Evolutionary conservation across 495 filamentous ascomycete species (phyloP).

Genomic region (Talaromyces liani): DNA sequence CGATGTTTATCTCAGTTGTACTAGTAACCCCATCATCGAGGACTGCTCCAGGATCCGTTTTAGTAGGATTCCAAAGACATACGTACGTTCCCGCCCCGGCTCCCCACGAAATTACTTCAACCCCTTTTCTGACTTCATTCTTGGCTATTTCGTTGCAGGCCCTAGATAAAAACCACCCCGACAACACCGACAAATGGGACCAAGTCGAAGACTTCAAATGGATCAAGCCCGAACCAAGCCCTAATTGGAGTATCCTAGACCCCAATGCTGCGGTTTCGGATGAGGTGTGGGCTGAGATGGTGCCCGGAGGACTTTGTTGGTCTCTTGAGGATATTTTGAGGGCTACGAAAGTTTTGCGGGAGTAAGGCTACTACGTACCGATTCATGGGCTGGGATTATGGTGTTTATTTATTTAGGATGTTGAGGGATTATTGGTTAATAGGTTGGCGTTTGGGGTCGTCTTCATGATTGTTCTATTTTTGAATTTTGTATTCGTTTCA

Average conservation of each 20-base stretch:
- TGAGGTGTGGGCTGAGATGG: conserved; percentile 62
- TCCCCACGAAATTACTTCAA: no score
- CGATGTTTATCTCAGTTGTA: conserved; percentile 73
- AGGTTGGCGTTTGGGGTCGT: background rate
- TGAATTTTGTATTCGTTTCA: background rate
- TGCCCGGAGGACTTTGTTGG: conserved; percentile 54
- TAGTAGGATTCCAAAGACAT: conserved; percentile 58
- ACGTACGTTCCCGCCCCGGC: no score
- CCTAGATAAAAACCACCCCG: conserved; percentile 28
- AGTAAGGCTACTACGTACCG: conserved; percentile 8
- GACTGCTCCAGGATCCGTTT: conserved; percentile 75
- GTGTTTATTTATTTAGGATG: background rate
- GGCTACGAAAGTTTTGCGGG: conserved; percentile 41
- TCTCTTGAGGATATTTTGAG: conserved; percentile 62
- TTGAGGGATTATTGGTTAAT: background rate
- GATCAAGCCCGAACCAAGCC: conserved; percentile 78
- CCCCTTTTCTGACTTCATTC: background rate
- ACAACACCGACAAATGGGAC: conserved; percentile 63
- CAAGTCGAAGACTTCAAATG: conserved; percentile 97
- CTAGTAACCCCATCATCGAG: conserved; percentile 88
- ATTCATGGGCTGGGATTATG: background rate
- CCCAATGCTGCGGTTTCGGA: conserved; percentile 52
- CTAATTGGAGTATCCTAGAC: conserved; percentile 74
- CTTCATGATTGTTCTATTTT: background rate
- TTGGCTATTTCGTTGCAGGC: conserved; percentile 17